Evolutionary conservation across 164 flowering plant genomes (phyloP), one percentile per base, ranked within the genome.

Genomic region (Santalum album): DNA sequence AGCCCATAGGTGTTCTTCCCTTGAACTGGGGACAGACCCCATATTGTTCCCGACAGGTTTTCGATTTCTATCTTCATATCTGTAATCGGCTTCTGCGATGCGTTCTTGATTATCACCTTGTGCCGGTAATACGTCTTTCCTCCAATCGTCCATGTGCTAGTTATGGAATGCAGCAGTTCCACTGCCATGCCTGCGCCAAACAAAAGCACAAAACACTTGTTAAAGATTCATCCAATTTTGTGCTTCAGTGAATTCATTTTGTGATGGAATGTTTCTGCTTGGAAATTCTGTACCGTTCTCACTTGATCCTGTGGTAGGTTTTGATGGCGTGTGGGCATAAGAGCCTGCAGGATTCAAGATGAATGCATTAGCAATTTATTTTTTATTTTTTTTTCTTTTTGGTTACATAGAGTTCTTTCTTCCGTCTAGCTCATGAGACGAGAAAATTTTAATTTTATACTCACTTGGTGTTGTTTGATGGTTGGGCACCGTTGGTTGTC

Each of bases 91-190:
- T 76, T 85, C 50, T 58, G n/a, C 0, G 89, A 87, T 4, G 23
- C 70, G 69, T 87, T 90, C 78, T 74, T 87, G 45, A 85, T 74
- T 1, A 67, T 54, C 49, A 90, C 94, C 57, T 64, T 73, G 79
- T 90, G 98, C 6, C 82, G 65, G 55, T 85, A 85, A 48, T 62
- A 80, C 7, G 66, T 73, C 7, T 29, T 65, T 22, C 39, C 47
- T 4, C 73, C 71, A 1, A 63, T 34, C 0, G 35, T 72, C 98
- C 96, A 87, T 36, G 86, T 43, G 38, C 26, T 60, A 0, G 83
- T 80, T 67, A 91, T 79, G 11, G 81, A 71, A 65, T 87, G 96
- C 10, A 77, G 29, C 54, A 90, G 80, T 15, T 70, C 65, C 0
- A 87, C 74, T 12, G 98, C 90, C 16, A 27, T 51, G 2, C 6